These are phyloP conservation scores for Solanum clarkiae DNA, from an alignment of 257 asterid species.

Conservation along the genomic window DNA sequence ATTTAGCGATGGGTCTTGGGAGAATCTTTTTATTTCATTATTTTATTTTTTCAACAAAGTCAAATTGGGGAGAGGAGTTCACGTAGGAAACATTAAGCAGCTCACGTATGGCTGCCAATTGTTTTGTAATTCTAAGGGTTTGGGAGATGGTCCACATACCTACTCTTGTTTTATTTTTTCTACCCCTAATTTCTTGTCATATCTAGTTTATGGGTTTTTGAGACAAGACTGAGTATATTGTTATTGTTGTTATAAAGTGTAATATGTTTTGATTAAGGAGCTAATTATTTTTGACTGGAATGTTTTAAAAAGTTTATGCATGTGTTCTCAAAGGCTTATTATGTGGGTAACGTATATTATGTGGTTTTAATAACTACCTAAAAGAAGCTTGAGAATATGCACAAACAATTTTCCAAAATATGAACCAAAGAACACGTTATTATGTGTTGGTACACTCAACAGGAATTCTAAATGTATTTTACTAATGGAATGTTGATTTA, in stretches of 20 bases:
- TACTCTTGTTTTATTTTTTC: no score
- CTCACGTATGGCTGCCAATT: conserved; percentile 25
- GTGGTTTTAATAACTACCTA: neutral
- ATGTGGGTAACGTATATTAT: no score
- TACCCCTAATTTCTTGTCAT: no score
- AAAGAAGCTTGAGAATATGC: neutral
- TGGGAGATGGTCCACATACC: neutral
- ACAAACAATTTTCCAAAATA: neutral
- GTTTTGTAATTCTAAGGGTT: neutral
- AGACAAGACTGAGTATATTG: no score
- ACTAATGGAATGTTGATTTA: neutral
- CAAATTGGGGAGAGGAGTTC: conserved; percentile 18
- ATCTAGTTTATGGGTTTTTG: no score
- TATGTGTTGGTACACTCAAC: neutral
- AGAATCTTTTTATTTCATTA: neutral
- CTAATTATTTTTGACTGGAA: neutral
- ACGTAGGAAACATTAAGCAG: conserved; percentile 15
- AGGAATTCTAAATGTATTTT: neutral
- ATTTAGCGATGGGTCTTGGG: neutral
- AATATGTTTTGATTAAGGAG: no score
- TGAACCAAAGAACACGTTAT: neutral
- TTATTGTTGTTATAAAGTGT: no score
- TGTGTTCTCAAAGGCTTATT: neutral
- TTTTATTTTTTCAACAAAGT: neutral
- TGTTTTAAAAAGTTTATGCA: neutral